Conservation (phyloP, 192 early-diverging fungal species). For the Backusella liffmaniae region DNA sequence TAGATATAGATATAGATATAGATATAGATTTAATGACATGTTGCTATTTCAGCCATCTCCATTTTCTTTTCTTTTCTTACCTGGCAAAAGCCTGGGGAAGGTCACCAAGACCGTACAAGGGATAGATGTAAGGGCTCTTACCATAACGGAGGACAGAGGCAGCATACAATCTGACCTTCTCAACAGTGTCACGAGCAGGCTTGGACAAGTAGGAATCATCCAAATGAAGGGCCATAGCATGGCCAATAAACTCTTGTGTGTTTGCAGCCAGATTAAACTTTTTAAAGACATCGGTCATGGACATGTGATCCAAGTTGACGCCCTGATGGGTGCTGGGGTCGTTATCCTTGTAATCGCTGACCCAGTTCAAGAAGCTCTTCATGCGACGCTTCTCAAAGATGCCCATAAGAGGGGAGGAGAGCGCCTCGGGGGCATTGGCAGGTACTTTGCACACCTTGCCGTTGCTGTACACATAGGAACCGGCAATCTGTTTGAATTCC, state of each 20-base stretch:
- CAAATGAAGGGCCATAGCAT: slow-evolving; percentile 93
- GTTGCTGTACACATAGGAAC: slow-evolving; percentile 90
- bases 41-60: too few species aligned
- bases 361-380: slow-evolving; percentile 93
- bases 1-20: not conserved
- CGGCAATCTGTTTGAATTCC: slow-evolving; percentile 96
- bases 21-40: too few species aligned
- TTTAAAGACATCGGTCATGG: slow-evolving; percentile 87
- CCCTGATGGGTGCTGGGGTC: slow-evolving; percentile 79
- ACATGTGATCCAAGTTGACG: slow-evolving; percentile 72
- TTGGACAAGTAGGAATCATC: slow-evolving; percentile 78
- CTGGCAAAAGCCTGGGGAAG: slow-evolving; percentile 96
- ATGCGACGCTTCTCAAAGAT: slow-evolving; percentile 92
- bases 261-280: slow-evolving; percentile 89
- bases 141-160: slow-evolving; percentile 91
- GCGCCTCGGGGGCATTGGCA: slow-evolving; percentile 82
- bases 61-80: slow-evolving; percentile 32
- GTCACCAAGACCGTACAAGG: slow-evolving; percentile 96
- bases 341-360: slow-evolving; percentile 84
- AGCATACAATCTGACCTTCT: slow-evolving; percentile 91
- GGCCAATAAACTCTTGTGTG: slow-evolving; percentile 96
- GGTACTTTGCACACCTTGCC: slow-evolving; percentile 95
- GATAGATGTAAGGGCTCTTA: slow-evolving; percentile 98
- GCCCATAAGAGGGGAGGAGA: slow-evolving; percentile 85
- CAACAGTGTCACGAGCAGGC: slow-evolving; percentile 82